Percentiles rank a stretch among this genome's conserved stretches.
These are phyloP conservation scores for Puccinia hordei DNA, from an alignment of 1,284 basidiomycete species.

Conservation along the genomic window DNA sequence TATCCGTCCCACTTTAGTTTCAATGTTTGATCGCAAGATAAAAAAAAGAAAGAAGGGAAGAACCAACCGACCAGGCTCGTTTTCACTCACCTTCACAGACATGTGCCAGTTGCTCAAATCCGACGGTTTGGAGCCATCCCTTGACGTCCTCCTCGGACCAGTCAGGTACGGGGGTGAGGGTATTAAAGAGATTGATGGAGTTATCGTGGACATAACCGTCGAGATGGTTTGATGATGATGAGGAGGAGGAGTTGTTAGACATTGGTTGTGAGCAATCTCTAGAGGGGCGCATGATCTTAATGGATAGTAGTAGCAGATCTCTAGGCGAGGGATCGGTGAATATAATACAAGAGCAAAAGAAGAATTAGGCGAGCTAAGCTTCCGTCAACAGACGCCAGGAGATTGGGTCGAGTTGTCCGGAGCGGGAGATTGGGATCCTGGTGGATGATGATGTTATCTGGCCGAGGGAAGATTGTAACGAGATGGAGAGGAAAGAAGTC, in stretches of 20 bases:
- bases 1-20: not conserved
- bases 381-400: not conserved
- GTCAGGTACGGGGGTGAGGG: not conserved
- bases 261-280: constrained; percentile 20
- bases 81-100: constrained; percentile 27
- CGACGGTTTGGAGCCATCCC: constrained; percentile 32
- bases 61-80: not conserved
- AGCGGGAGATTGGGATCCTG: not conserved
- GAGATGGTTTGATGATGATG: constrained; percentile 22
- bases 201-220: not conserved
- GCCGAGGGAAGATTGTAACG: not conserved
- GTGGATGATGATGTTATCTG: not conserved
- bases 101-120: constrained; percentile 32
- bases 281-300: not conserved
- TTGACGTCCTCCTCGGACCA: constrained; percentile 48
- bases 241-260: constrained; percentile 41
- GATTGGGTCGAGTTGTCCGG: constrained; percentile 20
- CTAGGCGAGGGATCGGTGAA: not conserved
- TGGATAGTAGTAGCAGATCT: not conserved
- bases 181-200: constrained; percentile 26
- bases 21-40: too few species aligned
- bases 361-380: not conserved
- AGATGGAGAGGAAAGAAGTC: not conserved
- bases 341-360: not conserved
- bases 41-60: too few species aligned